Evolutionary conservation across 176 grass and related monocot genomes (phyloP).

Genomic region (Bromus sterilis): DNA sequence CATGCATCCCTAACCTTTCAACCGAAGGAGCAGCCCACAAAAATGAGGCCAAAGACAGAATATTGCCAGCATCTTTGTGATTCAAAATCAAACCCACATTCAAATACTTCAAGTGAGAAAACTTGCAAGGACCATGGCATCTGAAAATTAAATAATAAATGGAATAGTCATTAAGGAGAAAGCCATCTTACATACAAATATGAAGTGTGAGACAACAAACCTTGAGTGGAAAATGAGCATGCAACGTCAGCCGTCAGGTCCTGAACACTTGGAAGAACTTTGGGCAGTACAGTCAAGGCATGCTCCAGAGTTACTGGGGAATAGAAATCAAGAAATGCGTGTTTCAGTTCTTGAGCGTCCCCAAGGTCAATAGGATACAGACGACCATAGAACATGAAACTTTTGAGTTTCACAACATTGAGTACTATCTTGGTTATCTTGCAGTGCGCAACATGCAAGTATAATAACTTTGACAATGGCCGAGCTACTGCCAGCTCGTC

Average conservation of each 20-base stretch:
- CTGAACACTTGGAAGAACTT: constrained; percentile 6
- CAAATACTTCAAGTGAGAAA: constrained; percentile 2
- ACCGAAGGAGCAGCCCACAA: neutral
- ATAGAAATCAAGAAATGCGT: neutral
- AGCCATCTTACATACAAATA: too few relatives aligned
- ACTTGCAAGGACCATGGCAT: neutral
- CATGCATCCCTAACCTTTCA: neutral
- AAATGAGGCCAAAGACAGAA: neutral
- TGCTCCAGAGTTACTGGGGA: neutral
- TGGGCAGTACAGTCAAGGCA: neutral
- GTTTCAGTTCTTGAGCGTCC: neutral
- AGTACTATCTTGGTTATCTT: neutral
- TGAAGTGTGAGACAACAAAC: neutral
- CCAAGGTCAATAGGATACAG: neutral
- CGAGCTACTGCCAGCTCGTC: neutral
- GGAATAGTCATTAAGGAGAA: too few relatives aligned
- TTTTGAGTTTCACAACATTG: neutral
- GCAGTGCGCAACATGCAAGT: neutral
- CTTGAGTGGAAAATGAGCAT: neutral
- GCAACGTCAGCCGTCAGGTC: neutral
- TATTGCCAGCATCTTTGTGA: neutral
- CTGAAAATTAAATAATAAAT: neutral
- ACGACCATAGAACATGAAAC: neutral
- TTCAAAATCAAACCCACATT: neutral
- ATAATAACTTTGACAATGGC: neutral